These are phyloP conservation scores for Penicillium turbatum DNA, from an alignment of 495 filamentous ascomycete species.

Conservation along the genomic window DNA sequence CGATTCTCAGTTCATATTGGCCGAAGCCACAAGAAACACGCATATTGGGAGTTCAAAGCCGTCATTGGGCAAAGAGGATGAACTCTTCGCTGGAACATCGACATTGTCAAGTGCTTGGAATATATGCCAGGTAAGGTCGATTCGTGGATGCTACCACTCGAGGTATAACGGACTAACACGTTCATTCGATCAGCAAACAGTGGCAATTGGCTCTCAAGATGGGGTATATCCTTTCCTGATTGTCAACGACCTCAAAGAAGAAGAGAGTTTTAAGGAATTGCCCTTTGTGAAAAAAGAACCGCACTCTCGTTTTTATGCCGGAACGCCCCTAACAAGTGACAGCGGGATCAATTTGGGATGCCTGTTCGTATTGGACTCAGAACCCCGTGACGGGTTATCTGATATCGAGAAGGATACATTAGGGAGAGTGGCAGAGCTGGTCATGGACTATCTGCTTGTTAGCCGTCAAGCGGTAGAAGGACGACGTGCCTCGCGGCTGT, in stretches of 20 bases:
- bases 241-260: slow-evolving; percentile 23
- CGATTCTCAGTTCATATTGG: slow-evolving; percentile 47
- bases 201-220: neutral
- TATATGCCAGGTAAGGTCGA: slow-evolving; percentile 1
- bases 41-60: slow-evolving; percentile 27
- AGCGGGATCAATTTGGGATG: slow-evolving; percentile 61
- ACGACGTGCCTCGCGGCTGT: slow-evolving; percentile 47
- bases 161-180: slow-evolving; percentile 1
- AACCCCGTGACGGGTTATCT: slow-evolving; percentile 20
- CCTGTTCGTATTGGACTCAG: slow-evolving; percentile 53
- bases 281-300: slow-evolving; percentile 29
- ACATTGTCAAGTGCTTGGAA: slow-evolving; percentile 31
- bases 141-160: slow-evolving; percentile 2
- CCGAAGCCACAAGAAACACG: slow-evolving; percentile 45
- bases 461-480: slow-evolving; percentile 44
- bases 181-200: slow-evolving; percentile 2
- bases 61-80: slow-evolving; percentile 33
- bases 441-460: slow-evolving; percentile 54
- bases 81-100: slow-evolving; percentile 40
- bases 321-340: slow-evolving; percentile 50
- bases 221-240: slow-evolving; percentile 24
- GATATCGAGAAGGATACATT: slow-evolving; percentile 22
- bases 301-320: slow-evolving; percentile 33
- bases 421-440: slow-evolving; percentile 41
- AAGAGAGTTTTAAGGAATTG: slow-evolving; percentile 26